Evolutionary conservation across 352 stramenopile species (phyloP), one percentile per base, ranked within the genome.

Genomic region (Pythium aristosporum): DNA sequence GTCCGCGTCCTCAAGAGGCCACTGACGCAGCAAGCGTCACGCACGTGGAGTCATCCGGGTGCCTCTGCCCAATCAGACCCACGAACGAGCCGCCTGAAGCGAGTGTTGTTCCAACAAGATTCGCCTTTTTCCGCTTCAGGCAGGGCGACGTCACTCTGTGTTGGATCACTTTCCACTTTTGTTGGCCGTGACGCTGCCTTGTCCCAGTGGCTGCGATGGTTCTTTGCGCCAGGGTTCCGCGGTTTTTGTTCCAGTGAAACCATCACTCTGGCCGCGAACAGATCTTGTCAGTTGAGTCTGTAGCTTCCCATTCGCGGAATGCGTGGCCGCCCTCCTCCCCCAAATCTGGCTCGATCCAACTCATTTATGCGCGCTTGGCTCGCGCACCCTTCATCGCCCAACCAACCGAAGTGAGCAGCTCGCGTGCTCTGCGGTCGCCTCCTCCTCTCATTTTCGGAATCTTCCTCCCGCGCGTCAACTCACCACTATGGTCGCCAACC

Each of bases 11-110:
- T 23, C 51, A n/a, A 53, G 59, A 47, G 5, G 36, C 10, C 18
- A 32, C 37, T 47, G 60, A 66, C 50, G 60, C 60, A 10, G 36
- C 23, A 9, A 16, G 47, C 48, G 58, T 65, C 58, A 52, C 28
- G 3, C 6, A 30, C 5, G 20, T 30, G 7, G 0, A 11, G 37
- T 50, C 20, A 49, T 15, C 32, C 34, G 10, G 44, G 13, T 42
- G 9, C 32, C 18, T 49, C 15, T 5, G 20, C 18, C 51, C 60
- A 66, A 66, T 66, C 60, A 56, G 2, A 54, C 20, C 18, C 2
- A 4, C 10, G 25, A 51, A 28, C 1, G 16, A 0, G 16, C 15
- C 18, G 15, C 16, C 34, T 20, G 20, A 34, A 37, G 36, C 20
- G 13, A 6, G 28, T 53, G 52, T 39, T 23, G 52, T 21, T 21